Percentiles rank a stretch among this genome's conserved stretches.
Conservation (phyloP, 2,329 filamentous ascomycete species). For the Exophiala aquamarina region DNA sequence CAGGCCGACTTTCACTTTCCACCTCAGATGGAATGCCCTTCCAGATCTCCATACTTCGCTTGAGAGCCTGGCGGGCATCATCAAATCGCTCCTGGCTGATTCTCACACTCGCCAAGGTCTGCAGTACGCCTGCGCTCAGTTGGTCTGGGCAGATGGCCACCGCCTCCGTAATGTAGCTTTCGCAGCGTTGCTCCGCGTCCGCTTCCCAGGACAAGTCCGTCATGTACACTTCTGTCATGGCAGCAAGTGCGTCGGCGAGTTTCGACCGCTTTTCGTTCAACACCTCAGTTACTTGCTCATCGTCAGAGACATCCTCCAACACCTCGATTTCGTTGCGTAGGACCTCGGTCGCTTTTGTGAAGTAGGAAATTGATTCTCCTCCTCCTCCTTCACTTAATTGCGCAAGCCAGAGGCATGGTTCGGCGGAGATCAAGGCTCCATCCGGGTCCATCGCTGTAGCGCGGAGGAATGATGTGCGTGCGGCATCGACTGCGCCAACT, state of each 20-base stretch:
- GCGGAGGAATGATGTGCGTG: slow-evolving; percentile 68
- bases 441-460: slow-evolving; percentile 76
- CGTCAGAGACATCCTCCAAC: slow-evolving; percentile 28
- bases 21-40: slow-evolving; percentile 67
- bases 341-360: slow-evolving; percentile 65
- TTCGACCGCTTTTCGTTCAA: slow-evolving; percentile 65
- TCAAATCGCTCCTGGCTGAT: slow-evolving; percentile 80
- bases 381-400: slow-evolving; percentile 73
- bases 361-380: slow-evolving; percentile 60
- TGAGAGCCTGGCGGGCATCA: slow-evolving; percentile 77
- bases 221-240: slow-evolving; percentile 97
- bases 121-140: slow-evolving; percentile 77
- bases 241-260: slow-evolving; percentile 87
- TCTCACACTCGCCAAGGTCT: slow-evolving; percentile 89
- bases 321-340: slow-evolving; percentile 56
- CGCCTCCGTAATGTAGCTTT: slow-evolving; percentile 85
- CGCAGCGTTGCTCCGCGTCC: slow-evolving; percentile 85
- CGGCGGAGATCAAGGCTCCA: slow-evolving; percentile 66
- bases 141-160: slow-evolving; percentile 73
- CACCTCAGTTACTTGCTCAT: slow-evolving; percentile 31
- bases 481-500: slow-evolving; percentile 74
- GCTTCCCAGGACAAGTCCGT: slow-evolving; percentile 90
- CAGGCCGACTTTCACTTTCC: slow-evolving; percentile 70
- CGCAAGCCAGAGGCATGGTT: slow-evolving; percentile 75
- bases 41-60: slow-evolving; percentile 80